phyloP scores from a whole-genome alignment of 371 early-diverging fungal genomes.

The Gilbertella persicaria region DNA sequence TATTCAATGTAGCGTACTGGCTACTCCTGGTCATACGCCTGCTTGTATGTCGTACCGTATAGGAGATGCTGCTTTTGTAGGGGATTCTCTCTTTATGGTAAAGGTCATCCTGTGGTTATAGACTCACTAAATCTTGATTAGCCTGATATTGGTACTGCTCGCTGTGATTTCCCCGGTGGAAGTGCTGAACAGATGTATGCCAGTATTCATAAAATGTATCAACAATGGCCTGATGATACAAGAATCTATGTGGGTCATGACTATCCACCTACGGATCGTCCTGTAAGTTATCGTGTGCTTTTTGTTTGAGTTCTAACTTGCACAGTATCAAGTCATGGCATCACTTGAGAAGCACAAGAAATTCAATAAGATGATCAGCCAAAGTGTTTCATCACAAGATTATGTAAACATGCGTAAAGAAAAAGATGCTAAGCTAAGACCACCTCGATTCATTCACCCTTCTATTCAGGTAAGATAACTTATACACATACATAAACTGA shows the following conservation, averaged over 20 bases:
- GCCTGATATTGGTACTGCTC: conserved; percentile 54
- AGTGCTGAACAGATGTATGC: conserved; percentile 43
- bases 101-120: not conserved
- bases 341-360: conserved; percentile 33
- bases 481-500: not conserved
- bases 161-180: conserved; percentile 55
- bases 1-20: conserved; percentile 36
- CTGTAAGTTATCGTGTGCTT: conserved; percentile 23
- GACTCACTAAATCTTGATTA: conserved; percentile 5
- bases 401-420: conserved; percentile 32
- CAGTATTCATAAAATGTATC: conserved; percentile 46
- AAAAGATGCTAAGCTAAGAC: conserved; percentile 33
- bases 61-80: conserved; percentile 52
- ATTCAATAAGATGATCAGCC: conserved; percentile 41
- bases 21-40: conserved; percentile 53
- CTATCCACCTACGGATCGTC: conserved; percentile 37
- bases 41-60: conserved; percentile 48
- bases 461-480: conserved; percentile 40
- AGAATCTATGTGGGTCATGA: conserved; percentile 51
- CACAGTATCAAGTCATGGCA: conserved; percentile 37
- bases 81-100: conserved; percentile 55
- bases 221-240: conserved; percentile 45
- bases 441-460: conserved; percentile 50
- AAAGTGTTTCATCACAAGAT: conserved; percentile 24
- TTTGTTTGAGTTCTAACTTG: not conserved